Base-by-base conservation (phyloP, 2,329 filamentous ascomycete species). In the Tolypocladium endophyticum region DNA sequence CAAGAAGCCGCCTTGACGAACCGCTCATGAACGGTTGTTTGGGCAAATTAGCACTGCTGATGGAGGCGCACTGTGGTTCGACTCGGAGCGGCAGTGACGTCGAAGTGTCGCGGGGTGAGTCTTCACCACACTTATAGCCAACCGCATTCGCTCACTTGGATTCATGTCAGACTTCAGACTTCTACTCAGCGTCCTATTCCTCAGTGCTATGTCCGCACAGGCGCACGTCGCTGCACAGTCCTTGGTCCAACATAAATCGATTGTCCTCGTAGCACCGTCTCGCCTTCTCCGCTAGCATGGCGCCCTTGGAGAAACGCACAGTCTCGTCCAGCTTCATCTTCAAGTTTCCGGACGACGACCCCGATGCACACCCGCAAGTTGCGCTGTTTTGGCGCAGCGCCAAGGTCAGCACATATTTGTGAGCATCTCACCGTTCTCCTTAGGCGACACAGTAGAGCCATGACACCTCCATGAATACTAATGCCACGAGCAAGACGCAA, bases 381-480 rank as follows among this genome's bases (percentile, higher is more conserved):
- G 86, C 85, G 1, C 74, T 89, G 0, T 88, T 88, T 68, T 76
- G 78, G 53, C 78, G 86, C 18, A 87, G 85, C 66, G 75, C 74
- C 58, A 77, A 82, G 62, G 83, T 87, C 20, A 74, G 73, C 6
- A 85, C 84, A 0, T 88, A 88, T 65, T 79, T 72, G 83, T 87
- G 71, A 63, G 78, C 35, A 23, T 25, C 45, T 41, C 30, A 9
- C n/a, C 47, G 2, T 6, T 25, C 3, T 45, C n/a, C 41, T 43
- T 8, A 20, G 9, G 20, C 2, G 39, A n/a, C 18, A 43, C 7
- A 3, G 20, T 20, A n/a, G 8, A 20, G 4, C 18, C 8, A 43
- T n/a, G 39, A 43, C 1, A n/a, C 39, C 18, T n/a, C 11, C 1
- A 20, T 4, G 39, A n/a, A n/a, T n/a, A 9, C 39, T 20, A 20